Conservation (phyloP, 257 asterid genomes). For the Penstemon eatonii region DNA sequence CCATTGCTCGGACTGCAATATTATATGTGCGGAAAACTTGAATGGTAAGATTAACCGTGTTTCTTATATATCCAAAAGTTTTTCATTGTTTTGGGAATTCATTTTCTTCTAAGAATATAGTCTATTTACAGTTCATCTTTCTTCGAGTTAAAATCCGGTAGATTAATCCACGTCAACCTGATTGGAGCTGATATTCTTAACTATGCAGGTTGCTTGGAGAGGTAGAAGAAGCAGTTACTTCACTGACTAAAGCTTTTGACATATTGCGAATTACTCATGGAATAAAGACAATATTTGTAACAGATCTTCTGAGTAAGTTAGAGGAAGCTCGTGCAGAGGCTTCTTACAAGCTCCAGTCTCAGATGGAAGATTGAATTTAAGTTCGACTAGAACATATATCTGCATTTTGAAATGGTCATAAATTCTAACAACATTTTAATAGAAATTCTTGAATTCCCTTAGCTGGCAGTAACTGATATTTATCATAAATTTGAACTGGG, state of each 20-base stretch:
- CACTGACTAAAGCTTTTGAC: constrained; percentile 68
- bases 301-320: constrained; percentile 61
- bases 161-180: neutral
- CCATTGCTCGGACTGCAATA: constrained; percentile 90
- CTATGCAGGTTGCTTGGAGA: constrained; percentile 69
- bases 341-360: constrained; percentile 48
- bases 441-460: no score
- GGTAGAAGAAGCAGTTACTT: constrained; percentile 62
- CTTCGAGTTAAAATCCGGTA: neutral
- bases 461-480: no score
- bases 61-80: neutral
- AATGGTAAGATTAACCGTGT: constrained; percentile 60
- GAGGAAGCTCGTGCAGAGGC: constrained; percentile 91
- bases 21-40: constrained; percentile 85
- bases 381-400: no score
- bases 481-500: no score
- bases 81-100: no score
- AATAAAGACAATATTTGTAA: constrained; percentile 51
- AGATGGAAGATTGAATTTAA: constrained; percentile 24
- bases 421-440: no score
- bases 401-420: no score
- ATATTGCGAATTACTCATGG: constrained; percentile 74
- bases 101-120: neutral
- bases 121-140: neutral
- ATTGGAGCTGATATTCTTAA: constrained; percentile 8